These are phyloP conservation scores for Lactifluus volemus DNA, from an alignment of 768 basidiomycete genomes.

Conservation along the genomic window DNA sequence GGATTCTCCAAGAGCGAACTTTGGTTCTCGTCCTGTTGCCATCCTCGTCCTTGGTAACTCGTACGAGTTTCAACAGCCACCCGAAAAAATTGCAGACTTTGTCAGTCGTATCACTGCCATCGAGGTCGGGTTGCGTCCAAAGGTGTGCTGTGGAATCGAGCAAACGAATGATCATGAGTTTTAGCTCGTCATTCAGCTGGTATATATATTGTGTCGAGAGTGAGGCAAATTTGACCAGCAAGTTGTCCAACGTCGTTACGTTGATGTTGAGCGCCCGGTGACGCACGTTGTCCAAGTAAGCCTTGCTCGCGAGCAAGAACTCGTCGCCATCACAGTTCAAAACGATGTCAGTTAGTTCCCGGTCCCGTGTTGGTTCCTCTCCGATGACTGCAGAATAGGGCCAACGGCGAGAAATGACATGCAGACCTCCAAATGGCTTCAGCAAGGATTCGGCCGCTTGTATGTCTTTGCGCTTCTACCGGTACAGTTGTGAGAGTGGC, in stretches of 20 bases:
- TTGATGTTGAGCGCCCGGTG: slow-evolving; percentile 47
- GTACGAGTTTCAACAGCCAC: slow-evolving; percentile 44
- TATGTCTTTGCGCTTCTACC: slow-evolving; percentile 25
- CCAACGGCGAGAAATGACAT: slow-evolving; percentile 51
- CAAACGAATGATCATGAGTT: slow-evolving; percentile 48
- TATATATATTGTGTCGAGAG: slow-evolving; percentile 49
- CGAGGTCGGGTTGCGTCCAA: slow-evolving; percentile 38
- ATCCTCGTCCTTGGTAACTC: slow-evolving; percentile 1
- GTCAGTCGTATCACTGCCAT: slow-evolving; percentile 28
- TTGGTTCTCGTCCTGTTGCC: slow-evolving; percentile 25
- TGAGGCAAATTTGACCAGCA: slow-evolving; percentile 46
- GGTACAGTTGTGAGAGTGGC: slow-evolving; percentile 27
- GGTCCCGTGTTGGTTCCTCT: slow-evolving; percentile 53
- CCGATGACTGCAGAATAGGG: slow-evolving; percentile 53
- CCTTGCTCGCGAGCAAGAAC: slow-evolving; percentile 49
- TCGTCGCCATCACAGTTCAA: slow-evolving; percentile 40
- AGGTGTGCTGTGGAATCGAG: slow-evolving; percentile 54
- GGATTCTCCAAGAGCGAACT: slow-evolving; percentile 55
- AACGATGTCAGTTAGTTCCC: slow-evolving; percentile 47
- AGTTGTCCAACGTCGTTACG: slow-evolving; percentile 37
- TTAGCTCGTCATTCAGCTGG: slow-evolving; percentile 43
- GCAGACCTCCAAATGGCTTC: slow-evolving; percentile 42
- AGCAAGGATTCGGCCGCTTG: slow-evolving; percentile 25
- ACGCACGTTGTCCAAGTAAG: slow-evolving; percentile 48
- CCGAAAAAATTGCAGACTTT: slow-evolving; percentile 41